phyloP scores from a whole-genome alignment of 257 asterid genomes.

The Thymus quinquecostatus region DNA sequence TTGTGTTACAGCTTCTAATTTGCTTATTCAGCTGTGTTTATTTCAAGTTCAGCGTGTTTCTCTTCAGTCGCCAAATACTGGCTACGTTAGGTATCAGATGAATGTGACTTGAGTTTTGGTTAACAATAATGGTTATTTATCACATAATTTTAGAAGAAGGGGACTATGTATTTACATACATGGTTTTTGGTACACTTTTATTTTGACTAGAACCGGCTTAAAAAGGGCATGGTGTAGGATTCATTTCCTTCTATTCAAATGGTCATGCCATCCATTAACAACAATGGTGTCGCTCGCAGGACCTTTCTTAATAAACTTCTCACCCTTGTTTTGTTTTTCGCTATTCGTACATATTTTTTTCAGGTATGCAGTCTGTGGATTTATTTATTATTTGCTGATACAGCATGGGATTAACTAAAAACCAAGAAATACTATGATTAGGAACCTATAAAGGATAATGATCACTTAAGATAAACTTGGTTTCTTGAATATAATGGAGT shows the following conservation, averaged over 20 bases:
- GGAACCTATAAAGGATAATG: constrained; percentile 18
- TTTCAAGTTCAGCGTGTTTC: too few species aligned
- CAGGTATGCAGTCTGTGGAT: constrained; percentile 24
- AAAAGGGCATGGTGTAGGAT: constrained; percentile 32
- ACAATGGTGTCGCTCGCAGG: constrained; percentile 24
- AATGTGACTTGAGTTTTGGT: constrained; percentile 33
- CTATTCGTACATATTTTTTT: constrained; percentile 4
- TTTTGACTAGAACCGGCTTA: constrained; percentile 34
- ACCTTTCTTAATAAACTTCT: constrained; percentile 21
- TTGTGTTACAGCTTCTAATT: too few species aligned
- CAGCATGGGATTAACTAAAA: constrained; percentile 24
- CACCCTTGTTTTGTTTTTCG: constrained; percentile 21
- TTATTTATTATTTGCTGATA: constrained; percentile 17
- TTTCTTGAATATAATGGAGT: not conserved
- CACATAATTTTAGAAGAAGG: constrained; percentile 22
- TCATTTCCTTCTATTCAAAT: constrained; percentile 31
- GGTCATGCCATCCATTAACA: constrained; percentile 47
- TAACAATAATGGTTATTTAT: constrained; percentile 29
- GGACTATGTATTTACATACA: constrained; percentile 23
- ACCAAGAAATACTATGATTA: constrained; percentile 30
- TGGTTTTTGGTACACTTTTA: constrained; percentile 42
- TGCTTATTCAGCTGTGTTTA: too few species aligned
- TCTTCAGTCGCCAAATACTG: too few species aligned
- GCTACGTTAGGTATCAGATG: too few species aligned
- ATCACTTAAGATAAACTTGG: constrained; percentile 20